phyloP scores from a whole-genome alignment of 371 early-diverging fungal genomes.

The Haplosporangium sp. region DNA sequence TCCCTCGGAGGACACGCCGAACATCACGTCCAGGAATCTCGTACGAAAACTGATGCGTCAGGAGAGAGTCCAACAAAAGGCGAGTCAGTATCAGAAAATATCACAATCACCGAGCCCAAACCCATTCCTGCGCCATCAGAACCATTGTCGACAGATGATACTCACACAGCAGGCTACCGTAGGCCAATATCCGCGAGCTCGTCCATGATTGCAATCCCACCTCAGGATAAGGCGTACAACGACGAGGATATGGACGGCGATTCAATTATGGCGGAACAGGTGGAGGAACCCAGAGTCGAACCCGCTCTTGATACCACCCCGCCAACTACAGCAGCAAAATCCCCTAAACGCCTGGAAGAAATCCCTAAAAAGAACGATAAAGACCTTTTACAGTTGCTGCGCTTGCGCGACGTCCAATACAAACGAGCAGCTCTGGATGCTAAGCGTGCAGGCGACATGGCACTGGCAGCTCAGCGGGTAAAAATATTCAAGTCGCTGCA shows the following conservation, averaged over 20 bases:
- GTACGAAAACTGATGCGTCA: background rate
- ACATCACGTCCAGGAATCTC: constrained; percentile 5
- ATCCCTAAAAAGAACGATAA: constrained; percentile 26
- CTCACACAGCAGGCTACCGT: background rate
- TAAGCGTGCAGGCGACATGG: constrained; percentile 25
- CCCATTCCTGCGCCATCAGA: constrained; percentile 5
- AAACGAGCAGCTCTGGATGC: constrained; percentile 37
- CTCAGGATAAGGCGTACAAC: constrained; percentile 20
- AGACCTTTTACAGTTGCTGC: constrained; percentile 20
- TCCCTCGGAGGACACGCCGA: constrained; percentile 36
- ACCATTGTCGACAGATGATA: background rate
- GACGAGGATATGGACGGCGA: constrained; percentile 35
- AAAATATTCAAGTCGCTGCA: constrained; percentile 33
- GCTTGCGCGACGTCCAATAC: constrained; percentile 45
- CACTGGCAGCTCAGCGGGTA: constrained; percentile 32
- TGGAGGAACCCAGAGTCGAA: background rate
- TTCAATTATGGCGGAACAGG: constrained; percentile 16
- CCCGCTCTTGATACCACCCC: constrained; percentile 1
- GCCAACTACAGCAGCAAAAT: background rate
- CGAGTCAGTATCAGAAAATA: background rate
- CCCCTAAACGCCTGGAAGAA: constrained; percentile 23
- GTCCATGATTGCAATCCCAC: constrained; percentile 45
- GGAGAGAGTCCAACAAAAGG: background rate
- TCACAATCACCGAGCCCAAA: constrained; percentile 1
- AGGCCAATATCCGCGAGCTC: constrained; percentile 31